Evolutionary conservation across 2,329 filamentous ascomycete species (phyloP), one percentile per base, ranked within the genome.

Genomic region (Helotiales sp.): DNA sequence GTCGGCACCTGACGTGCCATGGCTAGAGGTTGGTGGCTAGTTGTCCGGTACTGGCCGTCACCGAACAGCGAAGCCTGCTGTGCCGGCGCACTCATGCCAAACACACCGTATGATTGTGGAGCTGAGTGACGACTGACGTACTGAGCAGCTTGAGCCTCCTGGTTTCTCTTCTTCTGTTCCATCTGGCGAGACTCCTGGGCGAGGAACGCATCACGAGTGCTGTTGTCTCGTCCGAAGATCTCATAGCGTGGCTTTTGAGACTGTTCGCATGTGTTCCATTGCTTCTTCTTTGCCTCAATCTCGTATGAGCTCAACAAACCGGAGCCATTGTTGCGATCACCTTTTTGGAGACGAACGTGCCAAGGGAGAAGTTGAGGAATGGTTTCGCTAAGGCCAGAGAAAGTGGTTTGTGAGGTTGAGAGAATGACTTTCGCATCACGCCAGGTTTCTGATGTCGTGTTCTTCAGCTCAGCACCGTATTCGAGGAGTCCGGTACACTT

Each of bases 381-480:
- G 3, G 68, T 71, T 61, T 81, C 78, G n/a, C 73, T 75, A 3
- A 82, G 70, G 1, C 79, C 77, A 10, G 75, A 73, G 60, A 77
- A 81, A 1, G 74, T 75, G 0, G 79, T 79, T 62, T 81, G 78
- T 0, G 78, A 81, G 0, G 78, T 81, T 1, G 79, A 77, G 52
- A 80, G 66, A 42, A 73, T 72, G 59, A 78, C 64, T 60, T 76
- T 72, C 49, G 72, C 72, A 61, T 79, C 74, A 3, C 71, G 71
- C 73, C 76, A 81, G 27, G 75, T 80, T 59, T 83, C 80, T 0
- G 76, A 75, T 2, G 77, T 79, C 13, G 70, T 71, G 63, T 83
- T 78, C 22, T 74, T 77, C 30, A 81, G 75, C 49, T 85, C 80
- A 36, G 85, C 85, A 22, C 76, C 74, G 60, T 82, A 82, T 19